phyloP scores from a whole-genome alignment of 495 filamentous ascomycete genomes.

The Xylaria nigripes region DNA sequence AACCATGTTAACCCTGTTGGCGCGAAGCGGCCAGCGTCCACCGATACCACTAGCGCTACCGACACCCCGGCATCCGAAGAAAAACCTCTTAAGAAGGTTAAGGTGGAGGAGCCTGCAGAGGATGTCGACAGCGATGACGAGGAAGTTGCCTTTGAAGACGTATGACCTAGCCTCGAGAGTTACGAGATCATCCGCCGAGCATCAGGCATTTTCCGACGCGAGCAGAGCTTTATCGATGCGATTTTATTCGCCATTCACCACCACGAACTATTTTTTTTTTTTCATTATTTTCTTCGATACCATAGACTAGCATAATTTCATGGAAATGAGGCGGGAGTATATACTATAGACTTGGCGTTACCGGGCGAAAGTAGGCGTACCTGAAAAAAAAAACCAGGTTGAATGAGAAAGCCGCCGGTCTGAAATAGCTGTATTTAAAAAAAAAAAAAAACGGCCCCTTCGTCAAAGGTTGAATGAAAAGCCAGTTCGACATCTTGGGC shows the following conservation, averaged over 20 bases:
- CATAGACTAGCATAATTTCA: slow-evolving; percentile 7
- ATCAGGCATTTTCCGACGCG: not conserved
- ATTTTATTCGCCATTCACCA: no score
- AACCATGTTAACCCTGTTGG: slow-evolving; percentile 15
- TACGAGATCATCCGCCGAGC: not conserved
- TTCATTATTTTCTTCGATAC: slow-evolving; percentile 1
- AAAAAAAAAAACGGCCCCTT: no score
- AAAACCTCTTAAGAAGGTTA: slow-evolving; percentile 45
- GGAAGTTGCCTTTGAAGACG: slow-evolving; percentile 61
- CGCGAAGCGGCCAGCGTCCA: slow-evolving; percentile 24
- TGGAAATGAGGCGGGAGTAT: not conserved
- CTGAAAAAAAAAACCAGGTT: not conserved
- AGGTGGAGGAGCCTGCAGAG: slow-evolving; percentile 40
- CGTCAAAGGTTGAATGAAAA: no score
- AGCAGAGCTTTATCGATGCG: not conserved
- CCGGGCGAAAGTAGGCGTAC: slow-evolving; percentile 3
- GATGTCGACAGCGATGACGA: slow-evolving; percentile 46
- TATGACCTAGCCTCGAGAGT: slow-evolving; percentile 12
- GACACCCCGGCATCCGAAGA: slow-evolving; percentile 35
- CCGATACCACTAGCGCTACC: slow-evolving; percentile 29
- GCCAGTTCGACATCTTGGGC: no score
- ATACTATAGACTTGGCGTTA: no score
- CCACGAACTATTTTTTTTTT: not conserved
- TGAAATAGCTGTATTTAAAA: no score
- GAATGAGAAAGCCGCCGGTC: no score